Evolutionary conservation across 139 green algal genomes (phyloP).

Genomic region (Chlamydomonas incerta): DNA sequence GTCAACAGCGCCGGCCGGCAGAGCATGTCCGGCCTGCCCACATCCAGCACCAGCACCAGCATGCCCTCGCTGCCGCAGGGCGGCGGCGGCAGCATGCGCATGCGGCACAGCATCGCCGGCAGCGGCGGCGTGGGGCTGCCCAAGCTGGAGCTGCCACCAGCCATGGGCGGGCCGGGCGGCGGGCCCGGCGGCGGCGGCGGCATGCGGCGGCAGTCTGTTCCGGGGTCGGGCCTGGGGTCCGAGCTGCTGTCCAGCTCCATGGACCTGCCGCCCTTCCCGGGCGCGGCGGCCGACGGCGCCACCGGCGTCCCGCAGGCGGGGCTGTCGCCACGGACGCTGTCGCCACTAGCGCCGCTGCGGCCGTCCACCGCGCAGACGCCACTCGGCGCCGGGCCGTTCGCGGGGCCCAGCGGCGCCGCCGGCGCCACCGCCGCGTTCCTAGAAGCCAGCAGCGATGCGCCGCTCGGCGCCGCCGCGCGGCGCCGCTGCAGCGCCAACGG

Average conservation of each 20-base stretch:
- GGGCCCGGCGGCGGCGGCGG: neutral
- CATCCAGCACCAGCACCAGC: neutral
- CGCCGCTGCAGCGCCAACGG: neutral
- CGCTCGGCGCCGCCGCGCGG: neutral
- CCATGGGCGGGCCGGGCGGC: too few relatives aligned
- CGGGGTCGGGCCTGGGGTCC: neutral
- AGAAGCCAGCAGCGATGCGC: neutral
- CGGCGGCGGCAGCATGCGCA: neutral
- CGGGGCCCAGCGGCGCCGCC: too few relatives aligned
- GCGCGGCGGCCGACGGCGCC: too few relatives aligned
- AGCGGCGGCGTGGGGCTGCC: neutral
- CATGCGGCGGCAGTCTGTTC: neutral
- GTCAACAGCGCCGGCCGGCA: too few relatives aligned
- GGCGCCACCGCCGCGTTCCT: neutral
- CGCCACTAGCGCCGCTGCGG: too few relatives aligned
- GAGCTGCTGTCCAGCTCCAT: too few relatives aligned
- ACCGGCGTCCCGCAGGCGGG: too few relatives aligned
- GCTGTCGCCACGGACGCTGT: too few relatives aligned
- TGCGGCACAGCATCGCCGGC: neutral
- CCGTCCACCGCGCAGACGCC: too few relatives aligned
- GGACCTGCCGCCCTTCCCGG: too few relatives aligned
- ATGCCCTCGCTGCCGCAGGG: too few relatives aligned
- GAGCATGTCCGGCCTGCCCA: constrained; percentile 1
- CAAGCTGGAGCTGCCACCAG: neutral
- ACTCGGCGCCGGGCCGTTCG: too few relatives aligned